A percentile compares a stretch with the other conserved stretches of the same genome.
Evolutionary conservation across 768 basidiomycete species (phyloP).

Genomic region (Kwoniella botswanensis): DNA sequence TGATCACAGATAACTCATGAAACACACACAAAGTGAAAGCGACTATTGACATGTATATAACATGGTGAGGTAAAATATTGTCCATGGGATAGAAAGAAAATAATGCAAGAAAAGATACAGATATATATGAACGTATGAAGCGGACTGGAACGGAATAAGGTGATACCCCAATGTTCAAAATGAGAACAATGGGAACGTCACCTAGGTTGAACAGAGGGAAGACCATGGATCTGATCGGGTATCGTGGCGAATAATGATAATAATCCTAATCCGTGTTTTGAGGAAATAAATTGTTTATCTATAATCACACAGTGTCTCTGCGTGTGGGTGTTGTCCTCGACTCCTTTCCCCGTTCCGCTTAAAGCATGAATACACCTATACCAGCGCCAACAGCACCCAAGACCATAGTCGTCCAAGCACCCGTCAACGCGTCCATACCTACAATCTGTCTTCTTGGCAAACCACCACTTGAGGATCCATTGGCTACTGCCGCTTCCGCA

Average conservation of each 20-base stretch:
- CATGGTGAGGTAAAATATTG: background rate
- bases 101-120: constrained; percentile 10
- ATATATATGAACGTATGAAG: background rate
- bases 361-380: constrained; percentile 23
- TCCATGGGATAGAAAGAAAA: background rate
- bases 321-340: too few relatives aligned
- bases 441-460: constrained; percentile 8
- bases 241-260: background rate
- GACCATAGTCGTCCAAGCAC: constrained; percentile 25
- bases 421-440: constrained; percentile 2
- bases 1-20: background rate
- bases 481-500: constrained; percentile 28
- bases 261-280: background rate
- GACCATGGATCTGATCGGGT: too few relatives aligned
- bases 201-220: too few relatives aligned
- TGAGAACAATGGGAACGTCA: background rate
- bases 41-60: background rate
- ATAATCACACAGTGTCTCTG: too few relatives aligned
- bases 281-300: too few relatives aligned
- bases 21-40: background rate
- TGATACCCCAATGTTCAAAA: background rate
- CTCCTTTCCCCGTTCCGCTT: background rate
- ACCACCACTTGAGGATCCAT: background rate
- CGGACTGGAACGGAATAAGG: background rate
- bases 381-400: constrained; percentile 26